Base-by-base conservation (phyloP, 2,329 filamentous ascomycete genomes). In the Phaeosphaeriaceae sp. region DNA sequence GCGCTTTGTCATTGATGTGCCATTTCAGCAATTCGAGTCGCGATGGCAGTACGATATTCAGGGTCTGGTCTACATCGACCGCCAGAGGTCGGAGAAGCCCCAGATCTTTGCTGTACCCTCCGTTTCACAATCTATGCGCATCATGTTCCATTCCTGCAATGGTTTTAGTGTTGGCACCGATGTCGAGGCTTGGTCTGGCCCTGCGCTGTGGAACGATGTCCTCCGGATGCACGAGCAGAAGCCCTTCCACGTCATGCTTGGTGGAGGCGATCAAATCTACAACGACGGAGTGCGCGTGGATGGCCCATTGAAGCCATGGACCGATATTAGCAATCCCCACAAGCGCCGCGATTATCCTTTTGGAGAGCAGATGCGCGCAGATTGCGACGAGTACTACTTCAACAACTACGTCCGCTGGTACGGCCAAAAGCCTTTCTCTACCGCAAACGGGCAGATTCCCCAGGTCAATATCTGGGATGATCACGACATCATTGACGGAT, bases 181-280 rank as follows among this genome's bases (percentile, higher is more conserved):
- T 56, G 79, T 84, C 63, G 79, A 85, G 17, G 80, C 79, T 9
- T 87, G 84, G 83, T 78, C 80, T 29, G 84, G 85, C 1, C 81
- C 81, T 2, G 82, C 79, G 18, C 73, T 87, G 23, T 87, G 85
- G 85, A 83, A 86, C 55, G 84, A 87, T 54, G 85, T 86, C 26
- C 66, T 87, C 47, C 81, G 84, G 37, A 74, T 83, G 49, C 85
- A 87, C 60, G 78, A 78, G 59, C 67, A 81, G 66, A 78, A 78
- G 55, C 83, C 84, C 6, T 85, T 87, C 69, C 83, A 86, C 64
- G 81, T 85, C 58, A 89, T 87, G 87, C 83, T 97, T 54, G 93
- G 93, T 43, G 93, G 93, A 48, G 93, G 93, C 50, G 93, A 97
- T 68, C 93, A 97, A 74, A 86, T 87, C 59, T 87, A 87, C 74